Conservation (phyloP, 106 monocot species). For the Allium fistulosum region DNA sequence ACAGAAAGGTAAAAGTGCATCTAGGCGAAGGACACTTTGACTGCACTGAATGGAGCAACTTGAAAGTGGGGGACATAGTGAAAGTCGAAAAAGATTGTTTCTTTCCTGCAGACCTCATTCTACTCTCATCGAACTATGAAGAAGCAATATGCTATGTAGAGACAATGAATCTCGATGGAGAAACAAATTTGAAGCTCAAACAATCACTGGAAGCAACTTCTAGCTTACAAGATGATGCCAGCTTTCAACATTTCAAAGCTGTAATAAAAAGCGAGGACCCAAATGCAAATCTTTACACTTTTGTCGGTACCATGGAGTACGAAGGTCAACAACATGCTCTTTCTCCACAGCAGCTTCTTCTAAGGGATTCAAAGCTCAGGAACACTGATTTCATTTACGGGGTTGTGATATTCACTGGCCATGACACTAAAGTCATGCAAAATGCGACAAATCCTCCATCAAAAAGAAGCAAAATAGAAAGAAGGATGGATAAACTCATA, state of each 20-base stretch:
- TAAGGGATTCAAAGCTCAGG: slow-evolving; percentile 84
- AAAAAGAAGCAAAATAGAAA: slow-evolving; percentile 84
- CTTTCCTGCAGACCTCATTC: slow-evolving; percentile 78
- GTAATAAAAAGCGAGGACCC: slow-evolving; percentile 76
- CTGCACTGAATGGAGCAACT: slow-evolving; percentile 55
- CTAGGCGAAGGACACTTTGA: slow-evolving; percentile 46
- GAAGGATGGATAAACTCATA: slow-evolving; percentile 82
- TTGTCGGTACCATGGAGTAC: slow-evolving; percentile 73
- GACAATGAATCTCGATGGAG: slow-evolving; percentile 95
- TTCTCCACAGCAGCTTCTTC: slow-evolving; percentile 78
- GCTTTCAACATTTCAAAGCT: slow-evolving; percentile 47
- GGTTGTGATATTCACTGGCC: slow-evolving; percentile 71
- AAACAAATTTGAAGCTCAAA: slow-evolving; percentile 89
- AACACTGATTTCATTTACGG: slow-evolving; percentile 87
- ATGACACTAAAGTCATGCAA: slow-evolving; percentile 94
- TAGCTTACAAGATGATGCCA: slow-evolving; percentile 49
- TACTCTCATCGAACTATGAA: slow-evolving; percentile 85
- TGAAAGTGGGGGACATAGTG: slow-evolving; percentile 81
- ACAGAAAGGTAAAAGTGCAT: slow-evolving; percentile 61
- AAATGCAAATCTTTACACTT: slow-evolving; percentile 75
- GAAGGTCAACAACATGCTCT: slow-evolving; percentile 50
- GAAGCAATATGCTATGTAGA: slow-evolving; percentile 94
- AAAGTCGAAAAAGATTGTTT: slow-evolving; percentile 86
- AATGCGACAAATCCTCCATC: slow-evolving; percentile 82
- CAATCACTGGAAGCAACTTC: slow-evolving; percentile 70